Percentiles rank a stretch among this genome's conserved stretches.
Evolutionary conservation across 192 early-diverging fungal genomes (phyloP).

Genomic region (Coemansia sp.): DNA sequence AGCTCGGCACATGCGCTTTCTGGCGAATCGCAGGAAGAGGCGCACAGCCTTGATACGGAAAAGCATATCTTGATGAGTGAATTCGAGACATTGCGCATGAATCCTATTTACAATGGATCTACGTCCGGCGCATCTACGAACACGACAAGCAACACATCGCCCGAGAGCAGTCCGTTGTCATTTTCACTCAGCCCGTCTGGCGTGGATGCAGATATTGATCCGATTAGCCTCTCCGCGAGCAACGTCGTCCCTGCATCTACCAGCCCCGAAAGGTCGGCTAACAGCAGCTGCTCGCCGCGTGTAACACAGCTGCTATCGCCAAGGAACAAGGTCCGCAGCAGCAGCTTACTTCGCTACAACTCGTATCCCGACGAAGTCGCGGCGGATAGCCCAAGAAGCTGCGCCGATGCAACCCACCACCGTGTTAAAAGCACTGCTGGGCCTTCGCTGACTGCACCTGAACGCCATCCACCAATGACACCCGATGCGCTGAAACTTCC

Average conservation of each 20-base stretch:
- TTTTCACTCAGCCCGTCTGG: neutral
- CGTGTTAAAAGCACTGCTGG: neutral
- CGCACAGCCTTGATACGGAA: constrained; percentile 42
- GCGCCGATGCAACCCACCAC: neutral
- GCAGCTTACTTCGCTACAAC: constrained; percentile 33
- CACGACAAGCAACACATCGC: constrained; percentile 16
- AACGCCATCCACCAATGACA: constrained; percentile 1
- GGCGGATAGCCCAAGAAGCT: neutral
- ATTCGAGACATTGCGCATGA: constrained; percentile 40
- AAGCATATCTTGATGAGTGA: constrained; percentile 31
- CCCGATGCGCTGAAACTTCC: neutral
- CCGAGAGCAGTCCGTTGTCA: constrained; percentile 10
- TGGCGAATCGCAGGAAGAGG: constrained; percentile 30
- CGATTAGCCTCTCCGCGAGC: neutral
- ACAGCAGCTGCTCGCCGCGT: neutral
- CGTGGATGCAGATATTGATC: constrained; percentile 1
- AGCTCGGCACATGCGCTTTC: constrained; percentile 12
- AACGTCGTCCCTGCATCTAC: neutral
- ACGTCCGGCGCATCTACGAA: constrained; percentile 27
- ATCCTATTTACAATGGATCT: constrained; percentile 32
- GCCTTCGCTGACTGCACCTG: neutral
- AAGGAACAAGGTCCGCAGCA: constrained; percentile 16
- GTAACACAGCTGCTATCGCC: constrained; percentile 8
- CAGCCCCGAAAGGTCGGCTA: neutral
- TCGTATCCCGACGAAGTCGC: constrained; percentile 26